These are phyloP conservation scores for Colletotrichum sp. DNA, from an alignment of 2,329 filamentous ascomycete species.

Conservation along the genomic window DNA sequence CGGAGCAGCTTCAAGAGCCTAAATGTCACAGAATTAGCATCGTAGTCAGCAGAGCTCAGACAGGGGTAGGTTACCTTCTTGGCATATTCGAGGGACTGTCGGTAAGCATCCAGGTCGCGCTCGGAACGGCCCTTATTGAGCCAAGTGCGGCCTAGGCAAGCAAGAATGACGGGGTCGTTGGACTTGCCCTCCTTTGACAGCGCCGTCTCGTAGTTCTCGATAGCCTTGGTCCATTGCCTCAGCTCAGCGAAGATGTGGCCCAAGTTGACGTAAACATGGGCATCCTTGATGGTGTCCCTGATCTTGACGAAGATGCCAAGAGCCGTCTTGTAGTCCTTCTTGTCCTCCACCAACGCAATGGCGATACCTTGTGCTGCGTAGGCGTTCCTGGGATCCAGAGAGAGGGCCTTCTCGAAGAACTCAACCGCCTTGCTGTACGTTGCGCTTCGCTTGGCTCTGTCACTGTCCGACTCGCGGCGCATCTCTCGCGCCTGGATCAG, in stretches of 20 bases:
- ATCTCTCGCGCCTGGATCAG: constrained; percentile 90
- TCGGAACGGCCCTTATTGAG: constrained; percentile 76
- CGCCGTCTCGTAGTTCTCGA: constrained; percentile 92
- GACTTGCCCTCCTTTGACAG: constrained; percentile 76
- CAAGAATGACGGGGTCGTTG: constrained; percentile 79
- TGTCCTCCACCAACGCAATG: constrained; percentile 93
- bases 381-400: constrained; percentile 93
- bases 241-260: constrained; percentile 93
- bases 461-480: constrained; percentile 85
- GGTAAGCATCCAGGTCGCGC: constrained; percentile 62
- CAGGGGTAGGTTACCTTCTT: constrained; percentile 56
- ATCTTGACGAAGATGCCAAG: constrained; percentile 90
- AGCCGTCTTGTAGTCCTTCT: constrained; percentile 83
- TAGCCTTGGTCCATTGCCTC: constrained; percentile 87
- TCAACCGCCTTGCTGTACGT: constrained; percentile 93
- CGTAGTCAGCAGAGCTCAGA: not conserved
- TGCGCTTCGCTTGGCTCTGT: constrained; percentile 88
- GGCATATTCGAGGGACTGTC: constrained; percentile 63
- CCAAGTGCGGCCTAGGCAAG: constrained; percentile 89
- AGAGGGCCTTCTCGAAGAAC: constrained; percentile 97
- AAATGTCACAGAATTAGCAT: constrained; percentile 26
- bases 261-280: constrained; percentile 89
- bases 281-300: constrained; percentile 86
- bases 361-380: constrained; percentile 96
- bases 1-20: constrained; percentile 79